A percentile compares a stretch with the other conserved stretches of the same genome.
Evolutionary conservation across 2,329 filamentous ascomycete species (phyloP).

Genomic region (Ceratocystis variospora): DNA sequence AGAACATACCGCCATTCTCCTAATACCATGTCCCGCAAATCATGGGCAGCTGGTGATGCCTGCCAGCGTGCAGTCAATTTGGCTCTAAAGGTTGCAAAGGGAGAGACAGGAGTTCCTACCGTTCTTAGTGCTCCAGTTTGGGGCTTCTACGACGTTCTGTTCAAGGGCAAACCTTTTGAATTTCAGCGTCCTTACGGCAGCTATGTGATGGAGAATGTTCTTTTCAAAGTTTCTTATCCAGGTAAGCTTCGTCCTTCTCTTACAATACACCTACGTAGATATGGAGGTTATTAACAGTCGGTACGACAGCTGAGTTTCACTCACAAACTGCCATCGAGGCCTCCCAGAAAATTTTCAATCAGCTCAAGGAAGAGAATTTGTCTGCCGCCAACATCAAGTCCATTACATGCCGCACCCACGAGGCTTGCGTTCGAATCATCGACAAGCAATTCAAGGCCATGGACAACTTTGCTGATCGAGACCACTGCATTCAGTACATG

Average conservation of each 20-base stretch:
- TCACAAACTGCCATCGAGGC: slow-evolving; percentile 96
- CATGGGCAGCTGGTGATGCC: slow-evolving; percentile 95
- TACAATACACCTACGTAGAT: not conserved
- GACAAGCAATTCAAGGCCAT: slow-evolving; percentile 99
- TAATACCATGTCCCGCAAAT: slow-evolving; percentile 99
- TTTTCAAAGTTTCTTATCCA: slow-evolving; percentile 99
- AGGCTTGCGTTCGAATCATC: slow-evolving; percentile 97
- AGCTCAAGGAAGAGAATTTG: slow-evolving; percentile 75
- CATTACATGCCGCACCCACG: slow-evolving; percentile 89
- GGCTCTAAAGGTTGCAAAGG: slow-evolving; percentile 78
- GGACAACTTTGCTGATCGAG: slow-evolving; percentile 99
- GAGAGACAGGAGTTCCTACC: slow-evolving; percentile 80
- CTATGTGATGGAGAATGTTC: slow-evolving; percentile 99
- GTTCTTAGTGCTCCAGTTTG: slow-evolving; percentile 85
- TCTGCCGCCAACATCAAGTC: slow-evolving; percentile 85
- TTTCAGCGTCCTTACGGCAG: slow-evolving; percentile 94
- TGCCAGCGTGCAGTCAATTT: slow-evolving; percentile 92
- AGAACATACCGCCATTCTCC: slow-evolving; percentile 94
- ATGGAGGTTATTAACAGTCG: not conserved
- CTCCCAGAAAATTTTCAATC: slow-evolving; percentile 72
- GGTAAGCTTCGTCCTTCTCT: slow-evolving; percentile 38
- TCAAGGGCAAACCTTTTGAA: slow-evolving; percentile 88
- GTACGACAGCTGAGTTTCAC: slow-evolving; percentile 68
- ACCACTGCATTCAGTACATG: slow-evolving; percentile 99
- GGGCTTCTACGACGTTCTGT: slow-evolving; percentile 98